Evolutionary conservation across 225 moss, liverwort and hornwort species (phyloP).

Genomic region (Pleurozium schreberi): DNA sequence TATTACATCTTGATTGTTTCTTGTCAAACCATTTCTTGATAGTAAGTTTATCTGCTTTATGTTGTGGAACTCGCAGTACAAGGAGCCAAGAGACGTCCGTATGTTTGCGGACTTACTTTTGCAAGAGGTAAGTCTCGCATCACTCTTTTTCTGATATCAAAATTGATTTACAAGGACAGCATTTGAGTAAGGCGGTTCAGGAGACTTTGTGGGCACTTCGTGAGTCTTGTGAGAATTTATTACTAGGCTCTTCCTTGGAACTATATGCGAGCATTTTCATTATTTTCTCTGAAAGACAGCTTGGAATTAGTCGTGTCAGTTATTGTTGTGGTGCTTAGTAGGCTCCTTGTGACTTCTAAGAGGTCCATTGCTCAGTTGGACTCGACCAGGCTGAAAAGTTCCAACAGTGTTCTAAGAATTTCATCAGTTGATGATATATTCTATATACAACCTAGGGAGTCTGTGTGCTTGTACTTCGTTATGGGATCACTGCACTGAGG

Average conservation of each 20-base stretch:
- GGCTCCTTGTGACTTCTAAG: not conserved
- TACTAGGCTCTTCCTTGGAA: not conserved
- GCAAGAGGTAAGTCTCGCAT: slow-evolving; percentile 62
- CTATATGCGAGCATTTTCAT: not conserved
- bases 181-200: not conserved
- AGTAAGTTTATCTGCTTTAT: too few species aligned
- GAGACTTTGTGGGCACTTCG: not conserved
- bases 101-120: slow-evolving; percentile 97
- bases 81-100: slow-evolving; percentile 97
- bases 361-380: not conserved
- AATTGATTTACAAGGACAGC: not conserved
- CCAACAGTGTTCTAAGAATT: not conserved
- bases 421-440: not conserved
- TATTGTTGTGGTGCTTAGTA: not conserved
- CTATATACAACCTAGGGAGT: not conserved
- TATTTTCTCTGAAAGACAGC: not conserved
- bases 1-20: not conserved
- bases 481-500: not conserved
- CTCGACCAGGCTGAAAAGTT: not conserved
- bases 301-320: not conserved
- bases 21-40: not conserved
- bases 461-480: not conserved
- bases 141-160: not conserved
- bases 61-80: slow-evolving; percentile 54
- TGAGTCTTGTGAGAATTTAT: not conserved